A percentile compares a stretch with the other conserved stretches of the same genome.
These are phyloP conservation scores for Solanum gandarillasii DNA, from an alignment of 257 asterid genomes.

Conservation along the genomic window DNA sequence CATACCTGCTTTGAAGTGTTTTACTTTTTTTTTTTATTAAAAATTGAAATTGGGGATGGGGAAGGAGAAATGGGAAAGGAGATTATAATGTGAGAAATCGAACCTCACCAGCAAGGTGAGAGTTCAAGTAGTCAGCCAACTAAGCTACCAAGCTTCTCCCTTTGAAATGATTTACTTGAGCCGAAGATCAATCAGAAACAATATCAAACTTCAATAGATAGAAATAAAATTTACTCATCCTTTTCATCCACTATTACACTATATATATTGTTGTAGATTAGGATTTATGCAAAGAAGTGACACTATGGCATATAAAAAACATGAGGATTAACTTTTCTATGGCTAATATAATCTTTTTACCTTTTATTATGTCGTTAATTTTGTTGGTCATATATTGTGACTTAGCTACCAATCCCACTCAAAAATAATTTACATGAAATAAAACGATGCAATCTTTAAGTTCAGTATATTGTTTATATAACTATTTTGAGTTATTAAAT, in stretches of 20 bases:
- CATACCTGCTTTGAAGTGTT: too few relatives aligned
- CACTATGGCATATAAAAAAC: neutral
- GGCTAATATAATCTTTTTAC: neutral
- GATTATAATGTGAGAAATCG: too few relatives aligned
- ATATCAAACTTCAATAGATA: neutral
- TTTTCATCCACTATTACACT: too few relatives aligned
- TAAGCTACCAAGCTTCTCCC: too few relatives aligned
- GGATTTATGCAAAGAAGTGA: neutral
- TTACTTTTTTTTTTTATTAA: too few relatives aligned
- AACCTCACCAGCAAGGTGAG: too few relatives aligned
- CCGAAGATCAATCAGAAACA: accelerated
- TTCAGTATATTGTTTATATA: neutral
- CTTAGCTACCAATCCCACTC: neutral
- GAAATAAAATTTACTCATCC: neutral
- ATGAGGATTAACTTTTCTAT: neutral
- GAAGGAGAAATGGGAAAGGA: too few relatives aligned
- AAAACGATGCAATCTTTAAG: neutral
- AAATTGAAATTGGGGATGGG: too few relatives aligned
- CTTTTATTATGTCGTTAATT: neutral
- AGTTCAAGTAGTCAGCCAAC: too few relatives aligned
- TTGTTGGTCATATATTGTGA: neutral
- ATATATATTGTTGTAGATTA: neutral
- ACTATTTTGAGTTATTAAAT: neutral
- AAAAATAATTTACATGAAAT: neutral
- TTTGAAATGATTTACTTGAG: neutral